Base-by-base conservation (phyloP, 129 eudicot genomes). In the Artemisia tridentata region DNA sequence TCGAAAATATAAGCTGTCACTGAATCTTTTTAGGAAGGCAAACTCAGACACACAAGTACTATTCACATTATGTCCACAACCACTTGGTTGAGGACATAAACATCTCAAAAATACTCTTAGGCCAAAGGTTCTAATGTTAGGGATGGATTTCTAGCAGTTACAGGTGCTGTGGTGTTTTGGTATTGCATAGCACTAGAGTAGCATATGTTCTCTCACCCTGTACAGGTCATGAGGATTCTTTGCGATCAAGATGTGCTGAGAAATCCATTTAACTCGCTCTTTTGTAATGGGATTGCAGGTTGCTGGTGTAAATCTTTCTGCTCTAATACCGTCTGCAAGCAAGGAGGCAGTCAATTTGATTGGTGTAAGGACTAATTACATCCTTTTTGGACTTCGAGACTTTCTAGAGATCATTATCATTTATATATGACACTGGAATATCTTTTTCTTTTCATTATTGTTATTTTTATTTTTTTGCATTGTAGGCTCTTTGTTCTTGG, bases 401-500 rank as follows among this genome's bases (percentile, higher is more conserved):
- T 63, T 63, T 43, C 18, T 71, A 58, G 19, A 58, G 45, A 27
- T 38, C 18, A 63, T 66, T 7, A 38, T 38, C 60, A 65, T 7
- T 53, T 6, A 14, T 46, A 12, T 68, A 53, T 16, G 38, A 15
- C 53, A 45, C 20, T 21, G 0, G 46, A 45, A 11, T 63, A 19
- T 41, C 7, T 58, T 64, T 3, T 7, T 43, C 25, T 17, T 4
- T 12, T 34, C 16, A 18, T 72, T 46, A 45, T 55, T 21, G 48
- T 46, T 52, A 43, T 12, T 13, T 55, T 60, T 2, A 7, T 60
- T 72, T 52, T 43, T 29, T 43, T 54, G 65, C 70, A 52, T 54
- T 79, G 13, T 67, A 92, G 98, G 82, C 95, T 43, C 95, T 92
- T 34, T 92, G 98, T 72, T 86, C 92, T 9, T 92, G 98, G 98